Conservation (phyloP, 352 stramenopile species). For the Phytophthora cajani region DNA sequence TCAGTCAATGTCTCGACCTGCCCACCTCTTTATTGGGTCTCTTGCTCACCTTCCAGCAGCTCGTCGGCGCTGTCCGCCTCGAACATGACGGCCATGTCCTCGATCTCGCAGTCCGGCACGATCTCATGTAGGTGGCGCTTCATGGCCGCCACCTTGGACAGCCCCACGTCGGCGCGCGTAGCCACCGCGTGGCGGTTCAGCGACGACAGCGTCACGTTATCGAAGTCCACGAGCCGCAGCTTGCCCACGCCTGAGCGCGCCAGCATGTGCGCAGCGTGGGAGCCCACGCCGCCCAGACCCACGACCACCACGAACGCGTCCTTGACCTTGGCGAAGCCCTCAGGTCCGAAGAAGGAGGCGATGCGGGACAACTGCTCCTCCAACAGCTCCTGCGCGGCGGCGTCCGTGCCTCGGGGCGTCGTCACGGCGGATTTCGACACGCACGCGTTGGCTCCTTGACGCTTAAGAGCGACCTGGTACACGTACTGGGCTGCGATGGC, state of each 20-base stretch:
- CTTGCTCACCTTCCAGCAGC: conserved; percentile 68
- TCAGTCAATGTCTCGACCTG: background rate
- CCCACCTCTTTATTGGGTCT: too few relatives aligned
- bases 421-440: conserved; percentile 1
- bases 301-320: conserved; percentile 95
- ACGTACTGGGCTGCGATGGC: conserved; percentile 52
- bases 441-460: background rate
- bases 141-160: conserved; percentile 92
- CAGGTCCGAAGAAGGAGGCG: conserved; percentile 94
- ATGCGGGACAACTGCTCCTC: conserved; percentile 93
- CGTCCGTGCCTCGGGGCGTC: conserved; percentile 36
- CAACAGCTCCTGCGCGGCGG: conserved; percentile 61
- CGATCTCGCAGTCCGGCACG: conserved; percentile 86
- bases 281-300: conserved; percentile 96
- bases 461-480: conserved; percentile 46
- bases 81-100: conserved; percentile 93
- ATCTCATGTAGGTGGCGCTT: conserved; percentile 79
- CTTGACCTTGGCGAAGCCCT: conserved; percentile 91
- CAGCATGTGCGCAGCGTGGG: conserved; percentile 97
- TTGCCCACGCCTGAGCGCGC: conserved; percentile 94
- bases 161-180: conserved; percentile 96
- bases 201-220: conserved; percentile 98
- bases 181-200: conserved; percentile 99
- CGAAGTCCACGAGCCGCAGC: conserved; percentile 99
- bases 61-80: conserved; percentile 72